These are phyloP conservation scores for Kuraishia cidri DNA, from an alignment of 805 yeast species.

Conservation along the genomic window DNA sequence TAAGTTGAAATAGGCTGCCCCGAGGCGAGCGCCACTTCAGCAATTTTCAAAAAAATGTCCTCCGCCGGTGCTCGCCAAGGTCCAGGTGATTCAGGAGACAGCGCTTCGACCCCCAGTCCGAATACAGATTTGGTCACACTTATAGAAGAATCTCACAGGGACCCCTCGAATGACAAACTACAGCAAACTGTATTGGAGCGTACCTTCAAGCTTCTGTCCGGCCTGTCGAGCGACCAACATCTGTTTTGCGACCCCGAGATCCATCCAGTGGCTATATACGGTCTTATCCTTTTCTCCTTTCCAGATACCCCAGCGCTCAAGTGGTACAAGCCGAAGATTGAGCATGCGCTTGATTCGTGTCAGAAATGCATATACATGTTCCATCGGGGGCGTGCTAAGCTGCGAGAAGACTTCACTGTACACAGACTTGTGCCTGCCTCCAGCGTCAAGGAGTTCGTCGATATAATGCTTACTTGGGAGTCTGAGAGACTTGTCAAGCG, in stretches of 20 bases:
- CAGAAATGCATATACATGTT: conserved; percentile 44
- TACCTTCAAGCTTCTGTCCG: conserved; percentile 24
- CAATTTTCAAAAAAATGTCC: no score
- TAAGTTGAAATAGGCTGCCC: no score
- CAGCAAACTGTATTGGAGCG: conserved; percentile 29
- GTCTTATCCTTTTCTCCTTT: conserved; percentile 54
- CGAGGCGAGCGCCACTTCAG: no score
- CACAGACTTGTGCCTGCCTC: conserved; percentile 30
- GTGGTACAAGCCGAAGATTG: conserved; percentile 31
- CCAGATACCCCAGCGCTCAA: conserved; percentile 31
- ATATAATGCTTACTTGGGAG: conserved; percentile 19
- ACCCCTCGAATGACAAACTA: conserved; percentile 19
- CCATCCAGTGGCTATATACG: conserved; percentile 40
- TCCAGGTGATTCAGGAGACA: no score
- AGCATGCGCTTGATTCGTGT: conserved; percentile 35
- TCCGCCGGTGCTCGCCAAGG: no score
- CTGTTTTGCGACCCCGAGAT: conserved; percentile 47
- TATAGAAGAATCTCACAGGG: conserved; percentile 20
- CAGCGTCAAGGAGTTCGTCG: conserved; percentile 21
- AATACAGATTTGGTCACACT: no score
- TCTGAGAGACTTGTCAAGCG: conserved; percentile 9
- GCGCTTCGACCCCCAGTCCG: no score
- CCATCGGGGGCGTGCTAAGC: conserved; percentile 39
- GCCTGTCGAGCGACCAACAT: conserved; percentile 25
- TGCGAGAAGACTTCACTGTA: conserved; percentile 42